Base-by-base conservation (phyloP, 345 rosid species). In the Melaleuca quinquenervia region DNA sequence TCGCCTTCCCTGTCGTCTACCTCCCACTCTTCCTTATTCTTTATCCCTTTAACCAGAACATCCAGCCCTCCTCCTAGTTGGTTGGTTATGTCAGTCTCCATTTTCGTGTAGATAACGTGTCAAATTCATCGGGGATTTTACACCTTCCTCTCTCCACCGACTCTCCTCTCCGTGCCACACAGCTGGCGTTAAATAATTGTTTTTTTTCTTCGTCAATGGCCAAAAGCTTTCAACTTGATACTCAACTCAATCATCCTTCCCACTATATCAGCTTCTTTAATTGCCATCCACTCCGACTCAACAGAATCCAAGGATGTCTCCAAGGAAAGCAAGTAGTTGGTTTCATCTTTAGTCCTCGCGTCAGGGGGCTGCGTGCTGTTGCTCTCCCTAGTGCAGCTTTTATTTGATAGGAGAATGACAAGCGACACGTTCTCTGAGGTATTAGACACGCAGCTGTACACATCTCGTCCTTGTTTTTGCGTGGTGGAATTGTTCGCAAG, bases 361-460 rank as follows among this genome's bases (percentile, higher is more conserved):
- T 92, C 93, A 13, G 91, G 88, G 48, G 91, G 88, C 10, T 90
- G 87, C 76, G 89, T 91, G 32, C 88, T 93, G 41, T 76, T 89
- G 36, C 90, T 93, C 82, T 89, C 92, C 6, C 85, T 92, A 9
- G 89, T 88, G 64, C 92, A 91, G 86, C 48, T 90, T 83, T 90
- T 90, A 50, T 91, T 90, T 3, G 78, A 90, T 50, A 91, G 86
- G 82, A 80, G 88, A 9, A 87, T 89, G n/a, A 85, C 56, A 86
- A 84, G 82, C 82, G 91, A 87, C 74, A 84, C 89, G 48, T 88
- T 84, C 80, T 36, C 83, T 1, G 89, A 89, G 80, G 95, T 92
- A 27, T 88, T 90, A 2, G 87, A 93, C 24, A 91, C 92, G 94
- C 93, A 93, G 50, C 89, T 91, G n/a, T 91, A 91, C 86, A 90